A percentile compares a stretch with the other conserved stretches of the same genome.
phyloP scores from a whole-genome alignment of 805 yeast species.

The Scheffersomyces coipomensis region DNA sequence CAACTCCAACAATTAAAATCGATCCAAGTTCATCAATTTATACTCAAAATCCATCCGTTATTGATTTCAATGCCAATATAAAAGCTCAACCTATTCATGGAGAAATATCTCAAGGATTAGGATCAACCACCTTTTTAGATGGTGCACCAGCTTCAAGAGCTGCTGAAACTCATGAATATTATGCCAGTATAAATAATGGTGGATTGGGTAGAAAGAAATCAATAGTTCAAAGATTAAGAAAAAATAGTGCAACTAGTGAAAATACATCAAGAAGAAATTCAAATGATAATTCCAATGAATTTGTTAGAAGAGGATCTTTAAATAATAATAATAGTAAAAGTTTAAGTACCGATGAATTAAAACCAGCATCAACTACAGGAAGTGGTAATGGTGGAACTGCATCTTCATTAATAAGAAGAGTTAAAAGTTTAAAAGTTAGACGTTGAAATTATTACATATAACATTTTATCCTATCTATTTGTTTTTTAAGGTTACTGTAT shows the following conservation, averaged over 20 bases:
- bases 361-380: conserved; percentile 23
- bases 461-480: not conserved
- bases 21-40: conserved; percentile 20
- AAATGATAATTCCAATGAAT: conserved; percentile 16
- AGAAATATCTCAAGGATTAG: conserved; percentile 80
- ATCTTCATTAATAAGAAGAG: conserved; percentile 70
- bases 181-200: conserved; percentile 22
- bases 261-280: conserved; percentile 29
- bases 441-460: conserved; percentile 23
- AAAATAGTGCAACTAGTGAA: conserved; percentile 36
- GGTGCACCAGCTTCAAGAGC: conserved; percentile 88
- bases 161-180: conserved; percentile 21
- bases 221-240: conserved; percentile 64
- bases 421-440: conserved; percentile 80
- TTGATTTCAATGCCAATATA: conserved; percentile 67
- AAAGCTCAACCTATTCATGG: conserved; percentile 83
- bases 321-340: conserved; percentile 7
- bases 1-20: not conserved
- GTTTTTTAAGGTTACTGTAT: not conserved
- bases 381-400: conserved; percentile 16
- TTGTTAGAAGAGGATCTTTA: conserved; percentile 12
- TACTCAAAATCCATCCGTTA: conserved; percentile 48
- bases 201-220: conserved; percentile 81
- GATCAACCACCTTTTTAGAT: conserved; percentile 87
- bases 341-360: conserved; percentile 5